Evolutionary conservation across 2,329 filamentous ascomycete species (phyloP).

Genomic region (Fusarium acutatum): DNA sequence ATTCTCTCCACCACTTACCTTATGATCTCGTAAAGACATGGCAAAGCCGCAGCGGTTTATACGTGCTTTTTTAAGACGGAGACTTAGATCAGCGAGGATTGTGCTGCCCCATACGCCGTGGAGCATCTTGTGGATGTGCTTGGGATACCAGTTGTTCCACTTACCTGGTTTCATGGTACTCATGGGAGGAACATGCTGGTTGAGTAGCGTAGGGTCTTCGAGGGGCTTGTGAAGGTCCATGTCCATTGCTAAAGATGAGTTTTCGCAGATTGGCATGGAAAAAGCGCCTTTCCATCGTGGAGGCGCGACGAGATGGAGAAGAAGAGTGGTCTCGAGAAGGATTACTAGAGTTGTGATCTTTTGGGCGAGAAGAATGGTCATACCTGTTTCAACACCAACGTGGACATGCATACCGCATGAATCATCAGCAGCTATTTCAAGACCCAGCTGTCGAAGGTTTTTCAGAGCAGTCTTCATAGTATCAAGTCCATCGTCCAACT

Average conservation of each 20-base stretch:
- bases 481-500: conserved; percentile 26
- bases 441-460: conserved; percentile 4
- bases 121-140: background rate
- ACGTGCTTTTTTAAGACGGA: background rate
- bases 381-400: conserved; percentile 33
- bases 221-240: background rate
- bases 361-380: conserved; percentile 35
- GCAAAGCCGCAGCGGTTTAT: background rate
- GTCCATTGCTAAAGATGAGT: background rate
- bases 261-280: background rate
- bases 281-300: background rate
- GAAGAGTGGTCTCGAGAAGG: conserved; percentile 31
- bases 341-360: conserved; percentile 33
- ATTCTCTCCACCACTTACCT: background rate
- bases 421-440: conserved; percentile 18
- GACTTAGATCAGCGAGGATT: background rate
- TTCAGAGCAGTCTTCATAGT: background rate
- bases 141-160: conserved; percentile 14
- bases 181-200: background rate
- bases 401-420: conserved; percentile 41
- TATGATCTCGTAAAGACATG: background rate
- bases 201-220: background rate
- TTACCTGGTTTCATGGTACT: background rate
- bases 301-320: conserved; percentile 6
- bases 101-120: conserved; percentile 19